Evolutionary conservation across 345 rosid species (phyloP).

Genomic region (Hibiscus syriacus): DNA sequence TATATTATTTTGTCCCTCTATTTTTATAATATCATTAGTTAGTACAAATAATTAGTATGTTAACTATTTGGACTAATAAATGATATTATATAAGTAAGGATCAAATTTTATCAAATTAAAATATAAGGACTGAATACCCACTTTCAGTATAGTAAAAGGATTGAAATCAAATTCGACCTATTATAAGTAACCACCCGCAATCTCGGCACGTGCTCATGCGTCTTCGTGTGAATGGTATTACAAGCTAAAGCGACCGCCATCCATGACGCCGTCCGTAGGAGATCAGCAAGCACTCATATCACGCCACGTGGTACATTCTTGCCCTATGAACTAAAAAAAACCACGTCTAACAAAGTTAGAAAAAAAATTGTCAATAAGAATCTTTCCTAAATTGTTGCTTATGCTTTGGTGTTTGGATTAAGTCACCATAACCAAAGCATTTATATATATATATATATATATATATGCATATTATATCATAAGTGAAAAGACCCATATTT

Average conservation of each 20-base stretch:
- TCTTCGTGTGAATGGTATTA: constrained; percentile 28
- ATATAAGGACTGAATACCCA: too few species aligned
- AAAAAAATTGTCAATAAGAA: constrained; percentile 4
- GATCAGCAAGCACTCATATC: constrained; percentile 15
- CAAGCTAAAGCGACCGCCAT: constrained; percentile 16
- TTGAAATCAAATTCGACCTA: background rate
- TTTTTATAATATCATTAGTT: too few species aligned
- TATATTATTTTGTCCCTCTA: too few species aligned
- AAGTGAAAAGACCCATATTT: background rate
- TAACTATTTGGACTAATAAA: too few species aligned
- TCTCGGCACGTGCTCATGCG: constrained; percentile 38
- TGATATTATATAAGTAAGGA: too few species aligned
- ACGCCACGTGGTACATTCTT: too few species aligned
- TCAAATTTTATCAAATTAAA: too few species aligned
- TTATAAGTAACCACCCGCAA: constrained; percentile 7
- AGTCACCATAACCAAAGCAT: constrained; percentile 16
- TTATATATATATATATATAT: too few species aligned
- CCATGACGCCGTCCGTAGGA: constrained; percentile 27
- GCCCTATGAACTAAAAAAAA: background rate
- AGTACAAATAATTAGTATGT: too few species aligned
- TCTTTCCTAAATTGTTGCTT: constrained; percentile 3
- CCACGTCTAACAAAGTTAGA: background rate
- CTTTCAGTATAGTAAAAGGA: too few species aligned
- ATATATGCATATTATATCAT: background rate
- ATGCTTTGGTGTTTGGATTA: constrained; percentile 20